Conservation (phyloP, 176 grass and related monocot genomes). For the Metroxylon sagu region DNA sequence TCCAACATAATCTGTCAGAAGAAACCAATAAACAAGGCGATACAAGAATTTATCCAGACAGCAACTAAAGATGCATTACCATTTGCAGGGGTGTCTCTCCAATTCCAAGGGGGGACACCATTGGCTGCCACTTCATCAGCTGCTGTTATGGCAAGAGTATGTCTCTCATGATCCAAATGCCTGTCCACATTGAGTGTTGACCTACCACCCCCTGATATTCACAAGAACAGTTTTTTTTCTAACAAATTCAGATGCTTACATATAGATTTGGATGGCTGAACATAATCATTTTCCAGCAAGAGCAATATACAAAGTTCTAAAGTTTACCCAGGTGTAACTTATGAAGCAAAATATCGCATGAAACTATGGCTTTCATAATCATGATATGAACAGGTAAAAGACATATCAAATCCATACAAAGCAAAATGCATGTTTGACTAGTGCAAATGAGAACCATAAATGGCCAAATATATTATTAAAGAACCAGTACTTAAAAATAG, state of each 20-base stretch:
- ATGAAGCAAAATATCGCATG: too few species aligned
- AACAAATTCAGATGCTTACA: constrained; percentile 1
- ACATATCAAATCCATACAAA: too few species aligned
- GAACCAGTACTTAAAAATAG: too few species aligned
- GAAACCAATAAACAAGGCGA: not conserved
- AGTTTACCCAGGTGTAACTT: too few species aligned
- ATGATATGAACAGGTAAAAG: too few species aligned
- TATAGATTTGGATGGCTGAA: too few species aligned
- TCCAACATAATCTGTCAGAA: not conserved
- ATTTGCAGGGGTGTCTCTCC: constrained; percentile 84
- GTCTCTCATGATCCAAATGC: constrained; percentile 57
- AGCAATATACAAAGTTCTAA: too few species aligned
- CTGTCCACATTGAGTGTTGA: constrained; percentile 58
- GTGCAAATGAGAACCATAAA: too few species aligned
- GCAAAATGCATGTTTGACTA: too few species aligned
- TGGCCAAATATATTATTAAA: too few species aligned
- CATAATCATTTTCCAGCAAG: too few species aligned
- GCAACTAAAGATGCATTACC: constrained; percentile 24
- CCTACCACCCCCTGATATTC: constrained; percentile 58
- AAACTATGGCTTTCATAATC: too few species aligned
- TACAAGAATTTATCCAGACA: not conserved
- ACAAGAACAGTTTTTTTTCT: constrained; percentile 1
- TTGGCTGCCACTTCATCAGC: constrained; percentile 70
- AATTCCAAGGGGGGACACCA: constrained; percentile 88
- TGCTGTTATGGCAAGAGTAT: constrained; percentile 59